Base-by-base conservation (phyloP, 345 rosid genomes). In the Excoecaria cochinchinensis region DNA sequence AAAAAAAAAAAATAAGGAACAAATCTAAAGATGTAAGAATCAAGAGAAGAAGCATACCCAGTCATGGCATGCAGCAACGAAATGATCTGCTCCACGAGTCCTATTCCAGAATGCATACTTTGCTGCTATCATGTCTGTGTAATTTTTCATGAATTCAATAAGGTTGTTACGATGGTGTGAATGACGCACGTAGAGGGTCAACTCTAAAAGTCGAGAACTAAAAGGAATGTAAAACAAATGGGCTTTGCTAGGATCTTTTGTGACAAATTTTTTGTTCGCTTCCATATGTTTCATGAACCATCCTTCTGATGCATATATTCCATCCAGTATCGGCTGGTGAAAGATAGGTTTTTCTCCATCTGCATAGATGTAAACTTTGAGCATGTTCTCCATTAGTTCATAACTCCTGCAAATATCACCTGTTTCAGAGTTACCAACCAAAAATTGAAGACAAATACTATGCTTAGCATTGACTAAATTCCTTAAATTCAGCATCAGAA, bases 241-340 rank as follows among this genome's bases (percentile, higher is more conserved):
- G 74, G 98, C 98, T 71, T 86, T 85, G 74, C 81, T 78, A 2
- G 92, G 85, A 64, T 86, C 51, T 74, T 76, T 87, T 3, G 91
- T 87, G 51, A 88, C 88, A 79, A 89, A 89, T 50, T 83, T 85
- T 84, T 77, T 81, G 87, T 85, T 85, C 50, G 85, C 77, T 80
- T 89, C 87, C 81, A 94, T 85, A 67, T 77, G 90, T 84, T 84
- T 92, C 94, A 94, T 92, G 79, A 94, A 94, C 98, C 98, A 94
- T 79, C 98, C 97, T 72, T 94, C 97, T 16, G 97, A 94, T 59
- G 98, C 96, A 77, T 94, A 94, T 84, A 94, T 92, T 63, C 98
- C 98, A 76, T 88, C 79, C 21, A 89, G 87, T 52, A 88, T 80
- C 2, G 98, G 92, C 70, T 70, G 79, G 79, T 94, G 98, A 62